Conservation (phyloP, 1,284 basidiomycete species). For the Ganoderma leucocontextum region DNA sequence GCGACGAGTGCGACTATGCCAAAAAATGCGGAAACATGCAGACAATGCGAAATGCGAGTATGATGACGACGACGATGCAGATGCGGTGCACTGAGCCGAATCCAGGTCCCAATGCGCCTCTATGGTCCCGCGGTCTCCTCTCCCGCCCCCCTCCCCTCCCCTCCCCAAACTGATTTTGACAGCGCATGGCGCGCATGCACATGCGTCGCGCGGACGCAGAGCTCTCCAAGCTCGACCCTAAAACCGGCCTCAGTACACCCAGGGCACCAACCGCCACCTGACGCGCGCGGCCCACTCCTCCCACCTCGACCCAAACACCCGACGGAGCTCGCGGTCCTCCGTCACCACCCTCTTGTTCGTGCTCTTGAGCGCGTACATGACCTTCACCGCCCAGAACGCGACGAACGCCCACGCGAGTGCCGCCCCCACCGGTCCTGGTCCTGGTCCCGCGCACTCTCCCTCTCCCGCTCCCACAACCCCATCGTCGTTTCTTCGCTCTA, state of each 20-base stretch:
- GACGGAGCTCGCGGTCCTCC: slow-evolving; percentile 62
- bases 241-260: slow-evolving; percentile 37
- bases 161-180: background rate
- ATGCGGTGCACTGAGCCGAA: background rate
- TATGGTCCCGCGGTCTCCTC: slow-evolving; percentile 3
- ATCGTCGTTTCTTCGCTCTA: slow-evolving; percentile 40
- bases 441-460: slow-evolving; percentile 36
- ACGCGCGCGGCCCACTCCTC: slow-evolving; percentile 59
- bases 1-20: background rate
- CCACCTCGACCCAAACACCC: slow-evolving; percentile 60
- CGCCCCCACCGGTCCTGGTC: slow-evolving; percentile 27
- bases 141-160: background rate
- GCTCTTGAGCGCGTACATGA: slow-evolving; percentile 38
- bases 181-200: background rate
- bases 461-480: background rate
- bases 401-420: slow-evolving; percentile 35
- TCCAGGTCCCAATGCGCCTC: slow-evolving; percentile 6
- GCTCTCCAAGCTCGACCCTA: background rate
- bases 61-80: background rate
- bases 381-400: slow-evolving; percentile 39
- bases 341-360: slow-evolving; percentile 40
- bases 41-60: background rate
- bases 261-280: slow-evolving; percentile 62
- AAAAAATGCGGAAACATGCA: background rate
- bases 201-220: background rate